Conservation (phyloP, 805 yeast species). For the Wickerhamomyces ciferrii region DNA sequence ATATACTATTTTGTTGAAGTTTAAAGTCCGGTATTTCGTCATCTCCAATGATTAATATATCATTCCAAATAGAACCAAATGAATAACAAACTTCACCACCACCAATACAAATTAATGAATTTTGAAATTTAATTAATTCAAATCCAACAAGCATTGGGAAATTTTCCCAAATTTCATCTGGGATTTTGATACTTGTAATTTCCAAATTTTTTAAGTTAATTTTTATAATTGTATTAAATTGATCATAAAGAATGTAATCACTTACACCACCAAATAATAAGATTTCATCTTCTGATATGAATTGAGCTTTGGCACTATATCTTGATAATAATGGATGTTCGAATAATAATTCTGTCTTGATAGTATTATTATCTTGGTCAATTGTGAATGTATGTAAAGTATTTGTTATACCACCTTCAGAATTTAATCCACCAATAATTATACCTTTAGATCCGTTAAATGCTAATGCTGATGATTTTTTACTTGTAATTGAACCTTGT, state of each 20-base stretch:
- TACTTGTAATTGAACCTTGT: slow-evolving; percentile 11
- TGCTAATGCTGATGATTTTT: slow-evolving; percentile 32
- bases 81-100: slow-evolving; percentile 86
- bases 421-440: slow-evolving; percentile 43
- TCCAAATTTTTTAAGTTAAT: slow-evolving; percentile 19
- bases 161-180: slow-evolving; percentile 31
- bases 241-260: slow-evolving; percentile 27
- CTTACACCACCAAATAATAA: slow-evolving; percentile 57
- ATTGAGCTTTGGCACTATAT: slow-evolving; percentile 41
- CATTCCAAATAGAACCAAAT: slow-evolving; percentile 59
- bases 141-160: slow-evolving; percentile 52
- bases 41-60: slow-evolving; percentile 7
- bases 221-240: slow-evolving; percentile 30
- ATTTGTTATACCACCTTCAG: slow-evolving; percentile 17
- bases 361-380: slow-evolving; percentile 13
- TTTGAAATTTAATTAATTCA: slow-evolving; percentile 27
- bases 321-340: slow-evolving; percentile 32
- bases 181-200: slow-evolving; percentile 24
- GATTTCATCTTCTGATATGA: slow-evolving; percentile 27
- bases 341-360: slow-evolving; percentile 15
- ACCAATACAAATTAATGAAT: slow-evolving; percentile 30
- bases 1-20: neutral
- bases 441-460: slow-evolving; percentile 31
- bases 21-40: slow-evolving; percentile 1
- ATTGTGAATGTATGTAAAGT: slow-evolving; percentile 30